Percentiles rank a stretch among this genome's conserved stretches.
phyloP scores from a whole-genome alignment of 192 early-diverging fungal species.

The Fimicolochytrium jonesii region DNA sequence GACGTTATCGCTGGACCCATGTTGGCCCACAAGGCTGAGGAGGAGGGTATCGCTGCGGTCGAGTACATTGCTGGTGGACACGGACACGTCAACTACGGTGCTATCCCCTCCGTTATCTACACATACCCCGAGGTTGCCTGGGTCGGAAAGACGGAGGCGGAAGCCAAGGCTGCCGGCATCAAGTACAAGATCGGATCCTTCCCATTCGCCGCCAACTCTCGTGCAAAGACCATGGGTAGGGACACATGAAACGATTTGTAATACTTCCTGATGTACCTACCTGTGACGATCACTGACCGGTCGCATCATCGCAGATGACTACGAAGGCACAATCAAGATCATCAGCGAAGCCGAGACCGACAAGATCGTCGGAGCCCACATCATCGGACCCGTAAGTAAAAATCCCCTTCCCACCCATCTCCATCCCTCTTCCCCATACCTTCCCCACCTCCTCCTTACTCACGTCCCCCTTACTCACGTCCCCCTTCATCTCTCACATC shows the following conservation, averaged over 20 bases:
- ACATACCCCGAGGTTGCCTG: constrained; percentile 96
- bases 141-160: constrained; percentile 95
- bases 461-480: no score
- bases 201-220: constrained; percentile 95
- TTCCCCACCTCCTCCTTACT: no score
- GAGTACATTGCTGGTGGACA: constrained; percentile 88
- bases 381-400: constrained; percentile 94
- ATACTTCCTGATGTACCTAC: background rate
- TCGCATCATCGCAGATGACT: constrained; percentile 50
- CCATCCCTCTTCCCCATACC: no score
- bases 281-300: background rate
- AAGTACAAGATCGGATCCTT: constrained; percentile 89
- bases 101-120: constrained; percentile 97
- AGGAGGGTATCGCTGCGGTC: constrained; percentile 96
- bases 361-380: constrained; percentile 94
- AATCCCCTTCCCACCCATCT: no score
- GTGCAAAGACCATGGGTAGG: constrained; percentile 89
- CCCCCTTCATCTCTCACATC: no score
- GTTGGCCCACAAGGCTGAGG: constrained; percentile 99
- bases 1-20: constrained; percentile 96
- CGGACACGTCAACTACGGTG: constrained; percentile 98
- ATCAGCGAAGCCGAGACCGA: constrained; percentile 95
- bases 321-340: constrained; percentile 93
- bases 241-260: background rate
- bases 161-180: constrained; percentile 80